These are phyloP conservation scores for Blastobotrys petasosporus DNA, from an alignment of 1,139 yeast species.

Conservation along the genomic window DNA sequence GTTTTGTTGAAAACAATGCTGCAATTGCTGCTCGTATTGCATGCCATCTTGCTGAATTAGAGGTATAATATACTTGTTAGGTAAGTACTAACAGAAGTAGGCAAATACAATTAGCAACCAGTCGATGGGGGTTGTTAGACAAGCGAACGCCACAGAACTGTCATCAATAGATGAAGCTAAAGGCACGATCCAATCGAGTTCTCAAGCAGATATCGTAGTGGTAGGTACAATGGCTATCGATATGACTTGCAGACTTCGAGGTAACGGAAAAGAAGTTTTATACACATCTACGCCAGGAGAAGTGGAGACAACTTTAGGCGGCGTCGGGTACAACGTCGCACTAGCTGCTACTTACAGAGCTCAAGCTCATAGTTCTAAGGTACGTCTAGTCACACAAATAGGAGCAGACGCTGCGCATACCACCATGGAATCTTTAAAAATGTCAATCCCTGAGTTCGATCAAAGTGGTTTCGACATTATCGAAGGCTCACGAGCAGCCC, in stretches of 20 bases:
- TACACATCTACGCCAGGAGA: conserved; percentile 73
- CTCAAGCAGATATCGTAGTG: conserved; percentile 34
- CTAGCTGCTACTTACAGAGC: conserved; percentile 41
- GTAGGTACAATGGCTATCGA: conserved; percentile 79
- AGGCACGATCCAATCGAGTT: background rate
- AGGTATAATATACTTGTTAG: conserved; percentile 25
- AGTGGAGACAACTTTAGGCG: conserved; percentile 59
- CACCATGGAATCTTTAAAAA: too few species aligned
- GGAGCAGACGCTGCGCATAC: conserved; percentile 48
- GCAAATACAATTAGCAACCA: background rate
- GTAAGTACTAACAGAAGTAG: background rate
- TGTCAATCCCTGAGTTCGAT: conserved; percentile 31
- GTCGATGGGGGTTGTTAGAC: too few species aligned
- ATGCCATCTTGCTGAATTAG: conserved; percentile 40
- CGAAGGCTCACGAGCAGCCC: conserved; percentile 46
- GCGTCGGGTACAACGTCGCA: conserved; percentile 77
- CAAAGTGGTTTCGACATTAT: conserved; percentile 39
- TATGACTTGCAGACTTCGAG: conserved; percentile 41
- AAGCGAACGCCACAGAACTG: background rate
- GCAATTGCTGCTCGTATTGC: conserved; percentile 64
- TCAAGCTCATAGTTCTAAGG: conserved; percentile 22
- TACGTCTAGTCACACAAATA: conserved; percentile 53
- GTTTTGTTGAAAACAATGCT: conserved; percentile 76
- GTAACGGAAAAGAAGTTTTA: conserved; percentile 29
- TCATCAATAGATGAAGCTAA: background rate